A percentile compares a stretch with the other conserved stretches of the same genome.
Conservation (phyloP, 2,329 filamentous ascomycete genomes). For the Microdochium nivale region DNA sequence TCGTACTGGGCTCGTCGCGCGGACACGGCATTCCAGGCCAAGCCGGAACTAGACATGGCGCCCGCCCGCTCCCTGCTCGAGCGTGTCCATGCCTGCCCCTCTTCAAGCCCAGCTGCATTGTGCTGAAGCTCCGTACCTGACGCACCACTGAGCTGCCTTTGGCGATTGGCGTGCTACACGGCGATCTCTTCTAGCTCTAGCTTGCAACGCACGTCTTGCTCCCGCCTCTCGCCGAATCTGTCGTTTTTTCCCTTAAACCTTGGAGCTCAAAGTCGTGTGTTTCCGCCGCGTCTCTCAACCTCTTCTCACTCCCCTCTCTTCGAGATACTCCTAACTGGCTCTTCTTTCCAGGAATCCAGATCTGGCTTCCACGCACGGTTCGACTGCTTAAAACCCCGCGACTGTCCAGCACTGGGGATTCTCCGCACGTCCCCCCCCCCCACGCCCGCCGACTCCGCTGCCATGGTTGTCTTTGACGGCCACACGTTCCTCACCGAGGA, state of each 20-base stretch:
- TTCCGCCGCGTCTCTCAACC: neutral
- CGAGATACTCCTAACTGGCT: neutral
- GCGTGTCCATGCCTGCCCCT: neutral
- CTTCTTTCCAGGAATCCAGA: neutral
- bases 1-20: neutral
- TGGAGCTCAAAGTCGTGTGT: neutral
- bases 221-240: neutral
- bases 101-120: neutral
- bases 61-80: too few relatives aligned
- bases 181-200: neutral
- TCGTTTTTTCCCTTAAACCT: neutral
- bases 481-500: slow-evolving; percentile 84
- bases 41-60: neutral
- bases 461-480: slow-evolving; percentile 84
- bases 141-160: neutral
- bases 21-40: neutral
- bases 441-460: slow-evolving; percentile 9
- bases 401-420: neutral
- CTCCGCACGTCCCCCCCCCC: neutral
- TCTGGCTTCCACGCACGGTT: neutral
- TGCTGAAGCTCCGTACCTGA: neutral
- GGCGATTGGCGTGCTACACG: neutral
- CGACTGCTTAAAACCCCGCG: neutral
- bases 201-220: neutral
- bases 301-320: neutral